Evolutionary conservation across 495 filamentous ascomycete genomes (phyloP).

Genomic region (Trypethelium eluteriae): DNA sequence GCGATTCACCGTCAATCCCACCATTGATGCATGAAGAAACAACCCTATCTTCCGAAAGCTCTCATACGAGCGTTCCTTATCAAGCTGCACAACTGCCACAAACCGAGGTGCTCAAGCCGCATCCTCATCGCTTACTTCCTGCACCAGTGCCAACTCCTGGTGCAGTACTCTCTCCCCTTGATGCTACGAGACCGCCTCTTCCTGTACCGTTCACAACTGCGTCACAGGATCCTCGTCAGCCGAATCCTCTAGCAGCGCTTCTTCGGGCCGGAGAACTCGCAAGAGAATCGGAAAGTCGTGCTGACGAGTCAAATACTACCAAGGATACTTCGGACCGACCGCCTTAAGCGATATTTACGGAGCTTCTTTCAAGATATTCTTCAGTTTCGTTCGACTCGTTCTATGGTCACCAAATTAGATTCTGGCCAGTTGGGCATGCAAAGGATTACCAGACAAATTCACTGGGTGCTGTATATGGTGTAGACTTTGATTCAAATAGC

Average conservation of each 20-base stretch:
- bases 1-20: constrained; percentile 16
- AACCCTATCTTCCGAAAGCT: constrained; percentile 27
- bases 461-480: background rate
- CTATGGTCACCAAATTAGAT: background rate
- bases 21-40: constrained; percentile 28
- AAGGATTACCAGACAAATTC: background rate
- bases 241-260: constrained; percentile 22
- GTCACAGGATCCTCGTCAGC: constrained; percentile 14
- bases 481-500: background rate
- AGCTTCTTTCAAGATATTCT: background rate
- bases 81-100: constrained; percentile 13
- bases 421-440: background rate
- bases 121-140: constrained; percentile 22
- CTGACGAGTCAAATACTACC: background rate
- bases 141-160: constrained; percentile 23
- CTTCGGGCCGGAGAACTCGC: constrained; percentile 26
- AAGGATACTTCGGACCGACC: constrained; percentile 2
- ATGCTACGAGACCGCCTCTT: constrained; percentile 15
- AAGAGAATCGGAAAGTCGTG: constrained; percentile 18
- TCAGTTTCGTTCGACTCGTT: background rate
- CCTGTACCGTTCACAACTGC: constrained; percentile 6
- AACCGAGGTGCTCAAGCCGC: constrained; percentile 18
- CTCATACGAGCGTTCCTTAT: constrained; percentile 12
- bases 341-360: background rate
- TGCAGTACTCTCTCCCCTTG: constrained; percentile 20